Base-by-base conservation (phyloP, 1,284 basidiomycete species). In the Ustanciosporium gigantosporum region DNA sequence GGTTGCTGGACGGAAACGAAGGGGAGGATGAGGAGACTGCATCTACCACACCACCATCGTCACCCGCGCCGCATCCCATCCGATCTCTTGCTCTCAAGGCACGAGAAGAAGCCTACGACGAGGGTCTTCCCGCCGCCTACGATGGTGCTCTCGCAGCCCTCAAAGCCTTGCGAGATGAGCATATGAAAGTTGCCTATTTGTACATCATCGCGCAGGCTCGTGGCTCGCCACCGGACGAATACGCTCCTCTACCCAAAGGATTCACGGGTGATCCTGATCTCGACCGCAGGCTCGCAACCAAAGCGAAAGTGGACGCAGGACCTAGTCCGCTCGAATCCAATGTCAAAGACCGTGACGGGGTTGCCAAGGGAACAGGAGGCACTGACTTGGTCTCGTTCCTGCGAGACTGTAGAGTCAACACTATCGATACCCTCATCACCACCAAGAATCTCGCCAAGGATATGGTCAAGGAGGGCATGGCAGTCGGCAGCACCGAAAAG, bases 111-210 rank as follows among this genome's bases (percentile, higher is more conserved):
- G 47, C 48, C 15, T 40, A 58, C 31, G 55, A 60, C 34, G 61
- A 66, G 24, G 53, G 57, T 11, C 52, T 74, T 13, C 62, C 64
- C 7, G 48, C 41, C 2, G 59, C 72, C 3, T 95, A 91, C 77
- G 90, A 95, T 70, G 74, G 69, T 3, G 86, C 88, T 0, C 83
- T 95, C 6, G 78, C 78, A 7, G 83, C 89, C 3, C 81, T 96
- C 46, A 90, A 90, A 79, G 79, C 82, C 39, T 88, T 96, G 75
- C 83, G 92, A 39, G 89, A 94, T 70, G 86, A 86, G 36, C 93
- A 95, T 79, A 88, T 96, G 80, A 84, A 86, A 43, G 88, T 95
- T 48, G 91, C 88, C 19, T 84, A 88, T 22, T 72, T 89, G 40
- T 94, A 93, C 78, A 91, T 74, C 44, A 60, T 76, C 19, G 50